Conservation (phyloP, 2,329 filamentous ascomycete species). For the Acephala macrosclerotiorum region DNA sequence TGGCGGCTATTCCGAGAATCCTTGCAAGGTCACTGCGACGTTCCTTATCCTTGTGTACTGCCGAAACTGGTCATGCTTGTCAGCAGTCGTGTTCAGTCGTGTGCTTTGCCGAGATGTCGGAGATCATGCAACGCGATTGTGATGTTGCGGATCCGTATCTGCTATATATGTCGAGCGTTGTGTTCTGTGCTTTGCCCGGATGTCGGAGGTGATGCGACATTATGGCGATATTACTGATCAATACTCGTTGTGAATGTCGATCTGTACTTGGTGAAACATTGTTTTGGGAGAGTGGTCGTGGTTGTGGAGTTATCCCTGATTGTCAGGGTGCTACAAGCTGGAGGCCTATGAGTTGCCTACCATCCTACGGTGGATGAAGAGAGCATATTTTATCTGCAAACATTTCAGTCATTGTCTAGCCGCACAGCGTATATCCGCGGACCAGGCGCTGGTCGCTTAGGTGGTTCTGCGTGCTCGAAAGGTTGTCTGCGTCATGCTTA, state of each 20-base stretch:
- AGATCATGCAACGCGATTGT: not conserved
- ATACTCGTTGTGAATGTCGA: not conserved
- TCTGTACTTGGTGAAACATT: not conserved
- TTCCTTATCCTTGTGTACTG: not conserved
- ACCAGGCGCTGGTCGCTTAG: not conserved
- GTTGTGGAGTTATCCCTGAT: not conserved
- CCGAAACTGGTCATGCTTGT: not conserved
- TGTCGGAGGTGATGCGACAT: not conserved
- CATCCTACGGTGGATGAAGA: not conserved
- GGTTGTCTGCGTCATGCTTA: not conserved
- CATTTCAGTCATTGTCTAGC: not conserved
- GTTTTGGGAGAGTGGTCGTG: not conserved
- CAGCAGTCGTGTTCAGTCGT: not conserved
- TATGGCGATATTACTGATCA: not conserved
- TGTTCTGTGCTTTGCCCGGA: not conserved
- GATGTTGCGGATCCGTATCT: not conserved
- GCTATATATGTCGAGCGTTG: not conserved
- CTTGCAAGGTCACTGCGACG: too few species aligned
- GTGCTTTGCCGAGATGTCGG: constrained; percentile 1
- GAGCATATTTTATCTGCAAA: not conserved
- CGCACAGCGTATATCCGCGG: not conserved
- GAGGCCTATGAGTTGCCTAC: too few species aligned
- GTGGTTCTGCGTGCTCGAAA: not conserved
- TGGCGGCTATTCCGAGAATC: not conserved
- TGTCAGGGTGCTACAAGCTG: not conserved